phyloP scores from a whole-genome alignment of 2,329 filamentous ascomycete species.

The Diaporthe destruens region DNA sequence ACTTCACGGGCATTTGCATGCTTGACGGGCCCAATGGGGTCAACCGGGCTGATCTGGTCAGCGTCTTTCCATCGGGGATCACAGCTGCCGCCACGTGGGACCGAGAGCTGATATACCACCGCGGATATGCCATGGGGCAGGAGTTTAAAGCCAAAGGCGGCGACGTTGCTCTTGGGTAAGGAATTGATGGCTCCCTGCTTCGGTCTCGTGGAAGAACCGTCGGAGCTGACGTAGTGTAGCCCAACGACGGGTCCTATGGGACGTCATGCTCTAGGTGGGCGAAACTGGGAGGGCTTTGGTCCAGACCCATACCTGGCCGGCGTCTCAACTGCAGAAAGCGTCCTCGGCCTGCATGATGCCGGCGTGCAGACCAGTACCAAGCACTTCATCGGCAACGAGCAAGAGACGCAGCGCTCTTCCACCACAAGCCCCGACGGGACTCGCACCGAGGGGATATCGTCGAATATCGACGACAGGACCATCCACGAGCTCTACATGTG shows the following conservation, averaged over 20 bases:
- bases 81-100: conserved; percentile 87
- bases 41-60: conserved; percentile 56
- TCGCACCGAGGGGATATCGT: conserved; percentile 53
- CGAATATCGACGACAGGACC: conserved; percentile 73
- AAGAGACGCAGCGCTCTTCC: conserved; percentile 69
- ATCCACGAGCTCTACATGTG: conserved; percentile 77
- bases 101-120: conserved; percentile 76
- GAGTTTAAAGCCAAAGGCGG: conserved; percentile 79
- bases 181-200: neutral
- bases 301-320: conserved; percentile 81
- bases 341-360: conserved; percentile 66
- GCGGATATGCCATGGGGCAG: conserved; percentile 76
- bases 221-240: conserved; percentile 70
- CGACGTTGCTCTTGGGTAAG: conserved; percentile 75
- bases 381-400: conserved; percentile 78
- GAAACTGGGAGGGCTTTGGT: conserved; percentile 89
- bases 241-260: conserved; percentile 7
- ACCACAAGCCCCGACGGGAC: conserved; percentile 3
- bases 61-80: conserved; percentile 83
- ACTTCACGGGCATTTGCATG: conserved; percentile 16
- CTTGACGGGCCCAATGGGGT: conserved; percentile 11
- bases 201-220: neutral
- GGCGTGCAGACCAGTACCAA: conserved; percentile 66
- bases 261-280: conserved; percentile 59
- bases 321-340: conserved; percentile 70